phyloP scores from a whole-genome alignment of 179 eudicot species.

The Silene coronaria region DNA sequence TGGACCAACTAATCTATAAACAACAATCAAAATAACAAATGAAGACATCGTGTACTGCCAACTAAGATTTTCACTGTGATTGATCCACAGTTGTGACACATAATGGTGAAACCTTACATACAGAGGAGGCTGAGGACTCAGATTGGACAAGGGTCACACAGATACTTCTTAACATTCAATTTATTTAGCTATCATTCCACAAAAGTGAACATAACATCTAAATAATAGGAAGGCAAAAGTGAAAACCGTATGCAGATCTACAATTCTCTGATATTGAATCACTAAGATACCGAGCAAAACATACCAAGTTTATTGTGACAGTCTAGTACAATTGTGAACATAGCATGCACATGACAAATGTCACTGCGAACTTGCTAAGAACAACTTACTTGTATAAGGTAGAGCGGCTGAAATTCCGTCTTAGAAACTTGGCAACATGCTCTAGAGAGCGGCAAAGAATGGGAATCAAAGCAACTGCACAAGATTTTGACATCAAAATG shows the following conservation, averaged over 20 bases:
- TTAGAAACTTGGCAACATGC: slow-evolving; percentile 81
- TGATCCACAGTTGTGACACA: not conserved
- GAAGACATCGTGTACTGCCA: not conserved
- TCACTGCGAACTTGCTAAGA: not conserved
- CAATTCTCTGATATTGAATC: not conserved
- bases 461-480: slow-evolving; percentile 86
- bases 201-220: not conserved
- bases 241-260: not conserved
- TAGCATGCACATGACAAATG: not conserved
- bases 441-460: slow-evolving; percentile 73
- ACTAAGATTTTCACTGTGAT: not conserved
- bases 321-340: not conserved
- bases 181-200: not conserved
- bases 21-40: not conserved
- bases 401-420: slow-evolving; percentile 78
- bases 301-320: not conserved
- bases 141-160: not conserved
- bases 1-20: not conserved
- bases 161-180: not conserved
- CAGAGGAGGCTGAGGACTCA: not conserved
- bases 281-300: not conserved
- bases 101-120: not conserved
- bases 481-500: slow-evolving; percentile 11
- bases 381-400: slow-evolving; percentile 59
- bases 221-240: not conserved